Evolutionary conservation across 176 grass and related monocot species (phyloP), one percentile per base, ranked within the genome.

Genomic region (Tuctoria greenei): DNA sequence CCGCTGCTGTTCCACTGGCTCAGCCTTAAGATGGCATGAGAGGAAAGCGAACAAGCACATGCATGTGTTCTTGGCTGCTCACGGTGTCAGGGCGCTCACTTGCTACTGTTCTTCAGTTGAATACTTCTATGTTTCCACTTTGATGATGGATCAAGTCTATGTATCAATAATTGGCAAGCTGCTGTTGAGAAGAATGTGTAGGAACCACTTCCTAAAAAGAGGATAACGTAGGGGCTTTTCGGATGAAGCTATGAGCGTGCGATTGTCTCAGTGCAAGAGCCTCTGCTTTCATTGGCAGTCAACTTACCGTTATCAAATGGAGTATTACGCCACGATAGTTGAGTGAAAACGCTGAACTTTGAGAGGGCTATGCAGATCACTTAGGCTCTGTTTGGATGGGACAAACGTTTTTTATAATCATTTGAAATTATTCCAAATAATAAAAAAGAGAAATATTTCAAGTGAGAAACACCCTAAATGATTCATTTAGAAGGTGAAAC

Each of bases 11-110:
- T 88, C 71, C 86, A 88, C 81, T 88, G 86, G 86, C 81, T 88
- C 45, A 88, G 86, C 86, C 90, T 93, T 11, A 80, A 72, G 83
- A 89, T 93, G 90, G 76, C 83, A n/a, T 88, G 85, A 92, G 61
- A 36, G 4, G 41, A 14, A 13, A 63, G 11, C 51, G 16, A 51
- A 3, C 15, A 21, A 49, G 69, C 40, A 57, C 54, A 16, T 13
- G 55, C 52, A 17, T 50, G 69, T 55, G 83, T 44, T 27, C 18
- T n/a, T 45, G n/a, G n/a, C n/a, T 65, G 61, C 23, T 28, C 17
- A 9, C 37, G 54, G 74, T 79, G 80, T 78, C 74, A 63, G 62
- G 11, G 4, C 47, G 45, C 43, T 75, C 63, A 78, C 50, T 72
- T 25, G 31, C 35, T 39, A 66, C 75, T 79, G 55, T 68, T 56